Conservation (phyloP, 2,329 filamentous ascomycete genomes). For the Metarhizium sp. region DNA sequence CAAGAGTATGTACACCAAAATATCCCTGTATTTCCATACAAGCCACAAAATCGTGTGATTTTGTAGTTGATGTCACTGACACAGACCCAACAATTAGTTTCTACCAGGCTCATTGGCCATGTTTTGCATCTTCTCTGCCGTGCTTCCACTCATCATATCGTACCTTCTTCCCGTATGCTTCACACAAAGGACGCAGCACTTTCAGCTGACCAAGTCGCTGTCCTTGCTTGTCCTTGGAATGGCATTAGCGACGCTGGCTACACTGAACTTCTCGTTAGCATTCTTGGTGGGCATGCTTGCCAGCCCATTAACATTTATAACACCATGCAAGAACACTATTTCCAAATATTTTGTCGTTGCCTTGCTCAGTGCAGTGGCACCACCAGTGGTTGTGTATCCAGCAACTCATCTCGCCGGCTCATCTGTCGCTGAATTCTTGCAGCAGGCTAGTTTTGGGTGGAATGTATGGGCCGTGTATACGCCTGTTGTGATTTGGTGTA, state of each 20-base stretch:
- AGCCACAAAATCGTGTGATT: neutral
- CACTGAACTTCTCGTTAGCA: conserved; percentile 87
- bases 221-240: conserved; percentile 88
- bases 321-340: conserved; percentile 31
- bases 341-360: conserved; percentile 33
- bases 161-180: conserved; percentile 40
- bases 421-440: conserved; percentile 49
- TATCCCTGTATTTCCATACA: neutral
- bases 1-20: conserved; percentile 42
- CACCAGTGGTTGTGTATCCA: conserved; percentile 44
- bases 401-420: conserved; percentile 32
- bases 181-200: conserved; percentile 56
- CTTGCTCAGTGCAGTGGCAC: conserved; percentile 52
- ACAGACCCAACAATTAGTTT: conserved; percentile 30
- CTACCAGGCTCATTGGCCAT: conserved; percentile 48
- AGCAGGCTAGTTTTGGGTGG: conserved; percentile 77
- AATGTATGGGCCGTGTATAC: conserved; percentile 85
- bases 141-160: conserved; percentile 49
- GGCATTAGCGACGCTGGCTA: conserved; percentile 85
- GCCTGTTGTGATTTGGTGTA: conserved; percentile 80
- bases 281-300: conserved; percentile 76
- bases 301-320: conserved; percentile 68
- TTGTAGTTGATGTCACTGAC: neutral
- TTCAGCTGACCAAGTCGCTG: conserved; percentile 76
- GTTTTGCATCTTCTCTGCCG: conserved; percentile 45